These are phyloP conservation scores for Colletotrichum sp. DNA, from an alignment of 2,329 filamentous ascomycete species.

Conservation along the genomic window DNA sequence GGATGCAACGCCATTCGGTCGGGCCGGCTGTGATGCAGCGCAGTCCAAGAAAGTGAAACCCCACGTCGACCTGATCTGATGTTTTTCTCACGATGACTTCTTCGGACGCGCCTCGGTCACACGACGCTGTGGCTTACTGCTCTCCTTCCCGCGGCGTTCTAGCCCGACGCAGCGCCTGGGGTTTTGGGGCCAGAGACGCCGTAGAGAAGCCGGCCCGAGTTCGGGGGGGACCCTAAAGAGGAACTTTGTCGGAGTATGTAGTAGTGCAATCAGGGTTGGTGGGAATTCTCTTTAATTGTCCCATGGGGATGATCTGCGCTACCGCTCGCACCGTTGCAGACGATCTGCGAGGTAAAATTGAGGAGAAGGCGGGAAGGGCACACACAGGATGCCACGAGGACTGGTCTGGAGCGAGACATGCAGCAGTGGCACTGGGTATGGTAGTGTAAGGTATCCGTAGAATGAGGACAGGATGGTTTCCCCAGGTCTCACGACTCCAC, in stretches of 20 bases:
- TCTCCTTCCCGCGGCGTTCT: neutral
- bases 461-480: neutral
- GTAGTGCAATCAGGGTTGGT: neutral
- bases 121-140: neutral
- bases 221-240: neutral
- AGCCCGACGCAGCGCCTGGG: neutral
- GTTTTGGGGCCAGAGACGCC: neutral
- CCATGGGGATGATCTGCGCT: neutral
- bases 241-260: neutral
- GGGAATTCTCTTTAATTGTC: neutral
- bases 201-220: neutral
- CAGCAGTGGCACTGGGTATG: neutral
- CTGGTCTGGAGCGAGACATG: neutral
- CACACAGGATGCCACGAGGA: neutral
- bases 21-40: neutral
- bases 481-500: constrained; percentile 7
- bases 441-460: neutral
- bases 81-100: neutral
- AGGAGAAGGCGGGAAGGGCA: neutral
- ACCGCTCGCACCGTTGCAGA: neutral
- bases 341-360: neutral
- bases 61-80: neutral
- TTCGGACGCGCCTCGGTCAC: neutral
- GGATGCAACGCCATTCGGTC: constrained; percentile 1
- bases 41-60: neutral